These are phyloP conservation scores for Domatiomyces catenatus DNA, from an alignment of 2,329 filamentous ascomycete species.

Conservation along the genomic window DNA sequence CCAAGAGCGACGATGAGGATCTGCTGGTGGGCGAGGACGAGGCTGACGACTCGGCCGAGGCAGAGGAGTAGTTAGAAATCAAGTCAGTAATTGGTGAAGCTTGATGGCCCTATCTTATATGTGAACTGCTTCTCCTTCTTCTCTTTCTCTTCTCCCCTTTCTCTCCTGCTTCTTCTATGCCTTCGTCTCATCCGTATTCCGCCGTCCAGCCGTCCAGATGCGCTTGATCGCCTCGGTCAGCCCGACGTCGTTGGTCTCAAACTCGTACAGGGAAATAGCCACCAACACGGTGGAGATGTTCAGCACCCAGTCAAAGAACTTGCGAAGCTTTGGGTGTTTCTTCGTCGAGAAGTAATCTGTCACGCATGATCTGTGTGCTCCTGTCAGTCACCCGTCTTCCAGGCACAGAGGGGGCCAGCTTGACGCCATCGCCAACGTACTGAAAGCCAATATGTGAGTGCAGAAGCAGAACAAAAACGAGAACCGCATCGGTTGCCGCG, in stretches of 20 bases:
- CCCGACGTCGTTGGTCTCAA: constrained; percentile 96
- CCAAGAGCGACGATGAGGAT: constrained; percentile 53
- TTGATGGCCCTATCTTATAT: background rate
- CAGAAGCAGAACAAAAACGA: constrained; percentile 68
- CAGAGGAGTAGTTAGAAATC: background rate
- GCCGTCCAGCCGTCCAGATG: constrained; percentile 62
- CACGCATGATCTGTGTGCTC: constrained; percentile 45
- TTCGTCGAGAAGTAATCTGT: constrained; percentile 76
- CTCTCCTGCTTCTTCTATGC: background rate
- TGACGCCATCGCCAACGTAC: constrained; percentile 29
- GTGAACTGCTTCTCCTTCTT: background rate
- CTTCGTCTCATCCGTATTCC: constrained; percentile 13
- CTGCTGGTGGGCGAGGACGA: constrained; percentile 31
- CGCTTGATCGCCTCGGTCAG: constrained; percentile 77
- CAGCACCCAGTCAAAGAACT: constrained; percentile 59
- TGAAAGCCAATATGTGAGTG: constrained; percentile 96
- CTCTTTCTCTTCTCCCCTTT: background rate
- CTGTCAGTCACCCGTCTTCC: constrained; percentile 2
- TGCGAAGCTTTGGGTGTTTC: constrained; percentile 52
- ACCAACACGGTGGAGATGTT: constrained; percentile 65
- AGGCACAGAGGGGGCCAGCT: too few relatives aligned
- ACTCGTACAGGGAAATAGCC: constrained; percentile 86
- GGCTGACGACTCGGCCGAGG: background rate
- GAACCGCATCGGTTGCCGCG: constrained; percentile 69
- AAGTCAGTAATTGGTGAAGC: background rate